A percentile compares a stretch with the other conserved stretches of the same genome.
phyloP scores from a whole-genome alignment of 352 stramenopile species.

The Globisporangium echinulatum region DNA sequence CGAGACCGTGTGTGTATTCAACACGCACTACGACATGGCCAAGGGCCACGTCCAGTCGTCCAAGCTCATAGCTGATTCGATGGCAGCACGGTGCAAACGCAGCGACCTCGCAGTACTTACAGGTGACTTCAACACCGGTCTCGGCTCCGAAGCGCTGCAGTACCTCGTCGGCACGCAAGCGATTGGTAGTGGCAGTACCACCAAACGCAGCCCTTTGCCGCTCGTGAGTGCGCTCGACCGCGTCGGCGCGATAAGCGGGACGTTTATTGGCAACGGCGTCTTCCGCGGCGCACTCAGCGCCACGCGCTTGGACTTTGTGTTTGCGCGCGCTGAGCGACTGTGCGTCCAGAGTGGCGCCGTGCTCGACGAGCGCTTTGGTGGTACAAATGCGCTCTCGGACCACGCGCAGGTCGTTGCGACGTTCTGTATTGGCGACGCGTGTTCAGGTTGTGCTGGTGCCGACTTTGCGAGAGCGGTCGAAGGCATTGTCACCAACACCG shows the following conservation, averaged over 20 bases:
- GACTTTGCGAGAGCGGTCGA: not conserved
- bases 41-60: too few species aligned
- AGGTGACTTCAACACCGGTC: too few species aligned
- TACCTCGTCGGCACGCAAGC: constrained; percentile 3
- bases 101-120: too few species aligned
- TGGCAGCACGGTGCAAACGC: too few species aligned
- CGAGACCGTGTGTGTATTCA: too few species aligned
- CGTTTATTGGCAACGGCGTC: constrained; percentile 17
- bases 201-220: constrained; percentile 8
- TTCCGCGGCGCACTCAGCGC: constrained; percentile 8
- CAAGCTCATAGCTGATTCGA: too few species aligned
- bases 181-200: too few species aligned
- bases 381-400: constrained; percentile 13
- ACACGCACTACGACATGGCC: too few species aligned
- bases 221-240: constrained; percentile 11
- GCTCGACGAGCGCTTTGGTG: constrained; percentile 12
- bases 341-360: constrained; percentile 13
- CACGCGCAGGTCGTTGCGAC: constrained; percentile 13
- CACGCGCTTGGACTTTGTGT: constrained; percentile 16
- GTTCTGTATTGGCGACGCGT: constrained; percentile 11
- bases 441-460: constrained; percentile 1
- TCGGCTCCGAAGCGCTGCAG: constrained; percentile 8
- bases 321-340: constrained; percentile 5
- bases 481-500: not conserved
- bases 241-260: constrained; percentile 6